Base-by-base conservation (phyloP, 768 basidiomycete species). In the Albatrellus ellisii region DNA sequence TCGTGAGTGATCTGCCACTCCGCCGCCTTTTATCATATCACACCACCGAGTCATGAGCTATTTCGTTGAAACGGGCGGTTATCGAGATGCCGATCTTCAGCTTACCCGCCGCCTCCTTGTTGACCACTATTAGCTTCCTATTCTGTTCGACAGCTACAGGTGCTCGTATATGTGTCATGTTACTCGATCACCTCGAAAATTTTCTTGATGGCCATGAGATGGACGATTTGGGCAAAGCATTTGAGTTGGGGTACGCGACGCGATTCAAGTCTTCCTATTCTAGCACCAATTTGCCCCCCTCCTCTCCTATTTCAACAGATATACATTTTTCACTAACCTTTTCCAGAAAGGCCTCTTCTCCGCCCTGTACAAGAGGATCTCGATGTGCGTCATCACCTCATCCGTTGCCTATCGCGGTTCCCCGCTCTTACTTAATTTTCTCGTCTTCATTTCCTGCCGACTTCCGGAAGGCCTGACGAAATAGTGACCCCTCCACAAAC, bases 401-500 rank as follows among this genome's bases (percentile, higher is more conserved):
- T 9, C 37, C 12, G 28, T 29, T 9, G n/a, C 28, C 9, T n/a
- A 29, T n/a, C 9, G 8, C 20, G 17, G 29, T 28, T 14, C 18
- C n/a, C 4, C 40, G 36, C 32, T 26, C 22, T 6, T 14, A 22
- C 41, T 7, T 29, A 39, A 31, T 36, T 25, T 12, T 18, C 39
- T 4, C 34, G 29, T 5, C 26, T 11, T 34, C 29, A 40, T 17
- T 24, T 24, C 4, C n/a, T 39, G 4, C 11, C 9, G n/a, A n/a
- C n/a, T n/a, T n/a, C n/a, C n/a, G 20, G 39, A 56, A 86, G 86
- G 44, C 46, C 61, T 18, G 75, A 71, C 35, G 88, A 90, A 60
- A 67, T 77, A 10, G 72, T 91, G 29, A 76, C 85, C 4, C 86
- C 89, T 0, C 79, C 83, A 50, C 91, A 94, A 57, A 87, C 79